A percentile compares a stretch with the other conserved stretches of the same genome.
Evolutionary conservation across 202 grass and related monocot species (phyloP).

Genomic region (Carex arenaria): DNA sequence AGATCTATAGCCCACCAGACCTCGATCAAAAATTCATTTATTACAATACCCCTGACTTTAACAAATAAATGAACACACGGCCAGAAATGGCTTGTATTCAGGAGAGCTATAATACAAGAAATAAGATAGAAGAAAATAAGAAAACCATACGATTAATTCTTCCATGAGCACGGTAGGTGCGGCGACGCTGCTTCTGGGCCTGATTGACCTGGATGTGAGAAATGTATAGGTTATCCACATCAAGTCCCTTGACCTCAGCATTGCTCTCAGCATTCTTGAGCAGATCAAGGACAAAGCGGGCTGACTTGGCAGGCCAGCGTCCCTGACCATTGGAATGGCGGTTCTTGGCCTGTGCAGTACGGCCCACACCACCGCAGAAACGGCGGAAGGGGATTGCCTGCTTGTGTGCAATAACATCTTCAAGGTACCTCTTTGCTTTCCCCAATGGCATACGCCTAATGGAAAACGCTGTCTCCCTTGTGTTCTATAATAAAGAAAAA

Average conservation of each 20-base stretch:
- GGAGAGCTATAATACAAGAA: neutral
- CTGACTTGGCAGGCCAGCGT: constrained; percentile 69
- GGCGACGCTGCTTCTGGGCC: constrained; percentile 70
- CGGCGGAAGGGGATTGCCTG: constrained; percentile 73
- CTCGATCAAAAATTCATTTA: neutral
- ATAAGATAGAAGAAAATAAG: neutral
- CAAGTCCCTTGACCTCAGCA: constrained; percentile 80
- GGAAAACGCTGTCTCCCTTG: constrained; percentile 53
- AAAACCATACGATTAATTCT: constrained; percentile 62
- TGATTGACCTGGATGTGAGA: constrained; percentile 93
- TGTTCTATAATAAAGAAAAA: constrained; percentile 35
- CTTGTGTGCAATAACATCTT: constrained; percentile 79
- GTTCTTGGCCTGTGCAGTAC: constrained; percentile 60
- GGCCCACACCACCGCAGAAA: constrained; percentile 59
- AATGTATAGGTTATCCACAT: constrained; percentile 66
- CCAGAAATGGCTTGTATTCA: neutral
- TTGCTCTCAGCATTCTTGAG: constrained; percentile 87
- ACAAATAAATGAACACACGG: neutral
- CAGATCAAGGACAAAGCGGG: constrained; percentile 56
- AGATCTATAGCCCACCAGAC: neutral
- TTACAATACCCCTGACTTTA: neutral
- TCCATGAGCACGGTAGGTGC: constrained; percentile 80
- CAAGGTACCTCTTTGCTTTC: constrained; percentile 71
- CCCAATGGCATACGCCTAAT: constrained; percentile 39
- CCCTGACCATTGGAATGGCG: constrained; percentile 60